Conservation (phyloP, 768 basidiomycete species). For the Pleurotus giganteus region DNA sequence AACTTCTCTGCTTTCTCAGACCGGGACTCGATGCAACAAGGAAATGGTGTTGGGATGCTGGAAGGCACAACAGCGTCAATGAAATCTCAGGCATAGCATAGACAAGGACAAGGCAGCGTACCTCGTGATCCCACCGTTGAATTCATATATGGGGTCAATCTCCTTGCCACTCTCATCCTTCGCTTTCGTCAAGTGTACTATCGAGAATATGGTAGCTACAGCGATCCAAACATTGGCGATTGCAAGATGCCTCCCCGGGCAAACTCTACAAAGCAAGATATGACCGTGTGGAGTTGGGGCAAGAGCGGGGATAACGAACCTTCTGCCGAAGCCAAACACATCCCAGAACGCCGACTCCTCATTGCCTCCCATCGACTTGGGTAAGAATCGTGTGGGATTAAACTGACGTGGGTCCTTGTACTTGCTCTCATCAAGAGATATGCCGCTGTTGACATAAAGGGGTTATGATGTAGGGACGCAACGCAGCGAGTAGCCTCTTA, state of each 20-base stretch:
- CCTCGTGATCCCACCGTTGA: constrained; percentile 32
- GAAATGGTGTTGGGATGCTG: no score
- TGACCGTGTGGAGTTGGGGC: not conserved
- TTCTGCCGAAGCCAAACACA: constrained; percentile 16
- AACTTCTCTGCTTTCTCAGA: no score
- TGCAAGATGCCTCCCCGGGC: constrained; percentile 29
- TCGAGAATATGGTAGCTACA: constrained; percentile 29
- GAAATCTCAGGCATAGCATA: no score
- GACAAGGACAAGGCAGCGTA: no score
- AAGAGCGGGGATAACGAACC: not conserved
- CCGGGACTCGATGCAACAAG: no score
- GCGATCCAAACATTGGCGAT: constrained; percentile 34
- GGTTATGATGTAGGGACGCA: not conserved
- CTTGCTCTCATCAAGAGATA: not conserved
- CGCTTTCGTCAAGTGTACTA: constrained; percentile 28
- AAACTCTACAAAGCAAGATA: constrained; percentile 11
- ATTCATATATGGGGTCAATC: constrained; percentile 21
- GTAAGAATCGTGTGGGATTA: constrained; percentile 7
- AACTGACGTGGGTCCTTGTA: not conserved
- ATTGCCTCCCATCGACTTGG: constrained; percentile 8
- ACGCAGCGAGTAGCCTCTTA: not conserved
- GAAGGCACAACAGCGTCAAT: no score
- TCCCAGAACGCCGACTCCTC: constrained; percentile 7
- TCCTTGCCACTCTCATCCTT: constrained; percentile 19
- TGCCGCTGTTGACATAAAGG: not conserved